A percentile compares a stretch with the other conserved stretches of the same genome.
Evolutionary conservation across 257 asterid genomes (phyloP).

Genomic region (Parsonsia alboflavescens): DNA sequence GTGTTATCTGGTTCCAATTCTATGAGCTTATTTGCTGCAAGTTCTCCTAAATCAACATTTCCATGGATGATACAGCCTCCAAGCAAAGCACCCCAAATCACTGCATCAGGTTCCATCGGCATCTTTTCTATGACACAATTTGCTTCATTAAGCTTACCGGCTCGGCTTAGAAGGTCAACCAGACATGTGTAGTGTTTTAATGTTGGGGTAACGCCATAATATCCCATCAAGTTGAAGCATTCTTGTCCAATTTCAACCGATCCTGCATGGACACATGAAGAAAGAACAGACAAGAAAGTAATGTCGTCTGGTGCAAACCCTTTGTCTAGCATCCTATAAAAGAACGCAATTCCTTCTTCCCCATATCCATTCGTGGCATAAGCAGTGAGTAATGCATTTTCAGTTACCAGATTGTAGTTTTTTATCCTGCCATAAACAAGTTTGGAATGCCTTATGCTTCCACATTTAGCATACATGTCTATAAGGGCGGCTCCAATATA

Average conservation of each 20-base stretch:
- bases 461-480: conserved; percentile 84
- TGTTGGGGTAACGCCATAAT: conserved; percentile 42
- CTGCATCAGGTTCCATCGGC: conserved; percentile 54
- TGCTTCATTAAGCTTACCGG: conserved; percentile 55
- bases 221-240: conserved; percentile 53
- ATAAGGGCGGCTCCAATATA: conserved; percentile 54
- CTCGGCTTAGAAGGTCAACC: conserved; percentile 77
- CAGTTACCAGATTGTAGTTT: conserved; percentile 46
- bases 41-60: conserved; percentile 55
- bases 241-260: conserved; percentile 48
- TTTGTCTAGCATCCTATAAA: conserved; percentile 36
- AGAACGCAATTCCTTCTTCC: conserved; percentile 56
- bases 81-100: conserved; percentile 77
- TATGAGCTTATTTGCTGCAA: conserved; percentile 55
- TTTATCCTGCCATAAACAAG: conserved; percentile 29
- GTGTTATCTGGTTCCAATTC: conserved; percentile 51
- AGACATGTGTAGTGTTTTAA: conserved; percentile 72
- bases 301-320: conserved; percentile 57
- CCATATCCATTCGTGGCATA: conserved; percentile 76
- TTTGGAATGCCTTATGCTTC: conserved; percentile 44
- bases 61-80: conserved; percentile 70
- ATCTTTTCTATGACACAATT: conserved; percentile 31
- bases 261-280: conserved; percentile 76
- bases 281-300: conserved; percentile 69
- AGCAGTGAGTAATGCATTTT: conserved; percentile 74